phyloP scores from a whole-genome alignment of 495 filamentous ascomycete genomes.

The Aspergillus bridgeri region DNA sequence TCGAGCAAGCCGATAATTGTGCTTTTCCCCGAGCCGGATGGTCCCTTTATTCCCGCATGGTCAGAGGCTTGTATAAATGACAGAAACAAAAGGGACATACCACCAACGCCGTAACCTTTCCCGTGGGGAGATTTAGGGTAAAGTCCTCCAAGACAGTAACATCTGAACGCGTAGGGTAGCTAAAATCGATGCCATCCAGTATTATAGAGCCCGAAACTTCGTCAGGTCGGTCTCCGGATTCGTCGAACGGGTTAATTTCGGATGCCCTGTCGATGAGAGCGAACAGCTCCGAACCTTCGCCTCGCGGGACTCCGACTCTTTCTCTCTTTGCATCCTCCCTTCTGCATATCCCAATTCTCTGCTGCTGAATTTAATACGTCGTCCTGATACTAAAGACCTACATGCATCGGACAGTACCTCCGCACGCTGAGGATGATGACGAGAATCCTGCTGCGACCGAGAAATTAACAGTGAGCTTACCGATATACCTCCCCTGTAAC shows the following conservation, averaged over 20 bases:
- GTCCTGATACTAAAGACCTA: too few relatives aligned
- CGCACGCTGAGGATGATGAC: slow-evolving; percentile 1
- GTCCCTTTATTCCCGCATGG: slow-evolving; percentile 44
- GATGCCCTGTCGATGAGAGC: slow-evolving; percentile 31
- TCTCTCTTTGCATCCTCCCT: background rate
- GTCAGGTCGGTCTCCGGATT: slow-evolving; percentile 18
- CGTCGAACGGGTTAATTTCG: slow-evolving; percentile 25
- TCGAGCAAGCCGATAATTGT: slow-evolving; percentile 86
- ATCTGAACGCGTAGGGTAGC: slow-evolving; percentile 54
- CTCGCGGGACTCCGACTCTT: too few relatives aligned
- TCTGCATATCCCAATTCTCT: too few relatives aligned
- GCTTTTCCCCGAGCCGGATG: slow-evolving; percentile 77
- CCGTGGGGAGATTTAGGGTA: slow-evolving; percentile 38
- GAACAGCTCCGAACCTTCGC: slow-evolving; percentile 38
- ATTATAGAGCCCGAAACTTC: slow-evolving; percentile 26
- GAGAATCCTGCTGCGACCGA: slow-evolving; percentile 4
- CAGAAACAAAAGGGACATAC: slow-evolving; percentile 21
- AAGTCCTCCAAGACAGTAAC: slow-evolving; percentile 48
- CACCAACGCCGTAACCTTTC: slow-evolving; percentile 49
- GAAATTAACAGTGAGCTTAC: slow-evolving; percentile 1
- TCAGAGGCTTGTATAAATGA: background rate
- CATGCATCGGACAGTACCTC: too few relatives aligned
- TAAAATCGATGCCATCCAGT: slow-evolving; percentile 46
- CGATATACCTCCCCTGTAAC: background rate
- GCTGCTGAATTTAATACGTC: too few relatives aligned